phyloP scores from a whole-genome alignment of 306 rosid genomes.

The Nissolia schottii region DNA sequence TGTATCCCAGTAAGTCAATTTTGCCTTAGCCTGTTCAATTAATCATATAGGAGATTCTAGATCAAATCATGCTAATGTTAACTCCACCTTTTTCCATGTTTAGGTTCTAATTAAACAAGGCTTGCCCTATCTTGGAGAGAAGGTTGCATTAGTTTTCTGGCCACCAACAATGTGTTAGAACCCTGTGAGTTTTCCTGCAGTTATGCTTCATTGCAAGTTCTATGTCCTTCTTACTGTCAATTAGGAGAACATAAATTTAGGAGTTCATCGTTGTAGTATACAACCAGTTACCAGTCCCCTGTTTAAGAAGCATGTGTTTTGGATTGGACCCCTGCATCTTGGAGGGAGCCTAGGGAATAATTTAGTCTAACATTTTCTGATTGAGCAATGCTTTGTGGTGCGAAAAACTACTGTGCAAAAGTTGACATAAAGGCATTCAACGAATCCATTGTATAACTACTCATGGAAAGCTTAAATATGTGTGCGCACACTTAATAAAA shows the following conservation, averaged over 20 bases:
- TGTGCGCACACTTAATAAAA: too few relatives aligned
- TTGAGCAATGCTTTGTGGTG: too few relatives aligned
- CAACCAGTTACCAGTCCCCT: background rate
- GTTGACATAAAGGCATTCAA: too few relatives aligned
- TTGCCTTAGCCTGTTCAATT: conserved; percentile 47
- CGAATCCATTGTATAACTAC: too few relatives aligned
- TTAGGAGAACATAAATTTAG: background rate
- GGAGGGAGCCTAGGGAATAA: background rate
- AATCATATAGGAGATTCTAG: conserved; percentile 49
- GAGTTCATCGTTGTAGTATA: background rate
- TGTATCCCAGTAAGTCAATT: conserved; percentile 65
- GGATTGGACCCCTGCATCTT: conserved; percentile 13
- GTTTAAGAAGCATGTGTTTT: background rate
- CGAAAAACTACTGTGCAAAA: too few relatives aligned
- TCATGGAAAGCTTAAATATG: too few relatives aligned
- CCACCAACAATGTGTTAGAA: background rate
- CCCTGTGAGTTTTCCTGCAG: background rate
- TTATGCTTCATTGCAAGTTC: background rate
- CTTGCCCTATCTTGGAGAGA: conserved; percentile 24
- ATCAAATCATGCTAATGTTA: conserved; percentile 39
- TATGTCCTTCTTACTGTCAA: background rate
- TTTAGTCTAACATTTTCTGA: background rate
- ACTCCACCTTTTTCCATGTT: conserved; percentile 41
- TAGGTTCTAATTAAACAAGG: conserved; percentile 31
- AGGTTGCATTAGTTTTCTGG: conserved; percentile 39